Base-by-base conservation (phyloP, 768 basidiomycete species). In the Tulasnella sp. region DNA sequence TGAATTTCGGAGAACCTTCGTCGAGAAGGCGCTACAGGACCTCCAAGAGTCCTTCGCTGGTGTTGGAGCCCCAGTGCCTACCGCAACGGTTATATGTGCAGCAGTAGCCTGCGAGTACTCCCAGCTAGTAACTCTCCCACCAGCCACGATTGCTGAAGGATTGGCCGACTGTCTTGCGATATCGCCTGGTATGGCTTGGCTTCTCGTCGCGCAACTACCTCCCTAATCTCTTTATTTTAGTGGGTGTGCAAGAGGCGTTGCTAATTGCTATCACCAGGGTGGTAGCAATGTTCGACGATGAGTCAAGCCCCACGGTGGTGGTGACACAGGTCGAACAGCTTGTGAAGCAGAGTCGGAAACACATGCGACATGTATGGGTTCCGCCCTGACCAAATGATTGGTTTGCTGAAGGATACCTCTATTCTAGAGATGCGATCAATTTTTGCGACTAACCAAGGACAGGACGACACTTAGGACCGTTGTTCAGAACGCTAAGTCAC, bases 181-280 rank as follows among this genome's bases (percentile, higher is more conserved):
- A 2, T 88, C 87, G 82, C 82, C 87, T 74, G 83, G 92, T 91
- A 81, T 83, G 89, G 84, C 56, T 71, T 39, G 36, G 1, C 34
- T 74, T 76, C 21, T 31, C 74, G 83, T 84, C 52, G 68, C 80
- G 81, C 27, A 46, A 75, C 73, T 62, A 78, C 76, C 40, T 62
- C 7, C 52, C 14, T 39, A 44, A 36, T 1, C 6, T 10, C 3
- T 77, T 18, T 52, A n/a, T 21, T 31, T 34, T 80, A 95, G 94
- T 89, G 44, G 86, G 91, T 39, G 89, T 95, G 12, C 92, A 93
- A 83, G 94, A 96, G 79, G 90, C 90, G 5, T 90, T 90, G 80
- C 85, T 96, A 39, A 83, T 95, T 42, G 88, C 91, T 3, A 92
- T 95, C 91, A 84, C 94, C 46, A 88, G 93, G 76, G 81, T 94